Percentiles rank a stretch among this genome's conserved stretches.
Evolutionary conservation across 352 stramenopile species (phyloP).

Genomic region (Phytopythium sindhum): DNA sequence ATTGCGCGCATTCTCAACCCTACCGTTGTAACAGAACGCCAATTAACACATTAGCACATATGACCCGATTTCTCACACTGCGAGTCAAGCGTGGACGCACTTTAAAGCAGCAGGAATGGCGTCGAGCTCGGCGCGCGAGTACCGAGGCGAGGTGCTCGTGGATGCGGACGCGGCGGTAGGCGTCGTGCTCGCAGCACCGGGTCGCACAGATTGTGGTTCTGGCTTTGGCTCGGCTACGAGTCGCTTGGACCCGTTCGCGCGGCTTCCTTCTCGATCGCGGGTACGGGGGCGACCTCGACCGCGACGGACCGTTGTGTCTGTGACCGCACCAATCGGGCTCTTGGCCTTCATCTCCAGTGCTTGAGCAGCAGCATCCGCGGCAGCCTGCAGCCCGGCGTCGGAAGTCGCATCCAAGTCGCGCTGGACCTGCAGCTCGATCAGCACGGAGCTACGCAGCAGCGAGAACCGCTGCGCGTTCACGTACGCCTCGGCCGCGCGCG

Average conservation of each 20-base stretch:
- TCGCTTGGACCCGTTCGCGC: not conserved
- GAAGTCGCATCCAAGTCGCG: conserved; percentile 15
- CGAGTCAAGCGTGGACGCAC: not conserved
- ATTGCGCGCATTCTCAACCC: not conserved
- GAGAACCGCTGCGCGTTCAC: conserved; percentile 37
- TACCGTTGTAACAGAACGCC: not conserved
- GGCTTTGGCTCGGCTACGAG: not conserved
- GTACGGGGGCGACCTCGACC: not conserved
- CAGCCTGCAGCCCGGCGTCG: conserved; percentile 9
- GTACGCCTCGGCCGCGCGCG: conserved; percentile 26
- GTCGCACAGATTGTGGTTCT: not conserved
- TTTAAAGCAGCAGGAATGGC: not conserved
- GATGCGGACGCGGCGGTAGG: not conserved
- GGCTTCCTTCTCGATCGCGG: not conserved
- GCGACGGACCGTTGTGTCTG: not conserved
- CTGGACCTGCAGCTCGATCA: conserved; percentile 57
- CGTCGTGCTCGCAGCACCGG: not conserved
- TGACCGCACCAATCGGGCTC: not conserved
- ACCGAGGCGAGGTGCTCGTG: not conserved
- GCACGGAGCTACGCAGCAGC: conserved; percentile 45
- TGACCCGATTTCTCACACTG: not conserved
- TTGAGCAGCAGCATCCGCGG: not conserved
- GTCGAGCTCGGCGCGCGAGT: conserved; percentile 7
- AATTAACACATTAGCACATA: not conserved
- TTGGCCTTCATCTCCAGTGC: conserved; percentile 1